These are phyloP conservation scores for Dimocarpus longan DNA, from an alignment of 345 rosid species.

Conservation along the genomic window DNA sequence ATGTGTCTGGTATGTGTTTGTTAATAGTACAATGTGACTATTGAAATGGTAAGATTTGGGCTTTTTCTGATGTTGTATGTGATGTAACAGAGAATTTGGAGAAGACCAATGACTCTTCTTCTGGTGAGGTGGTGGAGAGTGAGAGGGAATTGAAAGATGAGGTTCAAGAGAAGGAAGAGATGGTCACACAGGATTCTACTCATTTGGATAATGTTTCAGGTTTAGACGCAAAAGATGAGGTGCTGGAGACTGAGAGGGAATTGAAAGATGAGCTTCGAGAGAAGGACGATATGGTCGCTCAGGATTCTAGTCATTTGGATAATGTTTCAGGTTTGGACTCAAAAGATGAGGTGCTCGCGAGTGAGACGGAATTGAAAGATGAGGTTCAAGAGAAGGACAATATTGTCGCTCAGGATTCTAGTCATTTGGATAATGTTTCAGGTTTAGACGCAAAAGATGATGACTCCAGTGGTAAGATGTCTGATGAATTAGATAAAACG, in stretches of 20 bases:
- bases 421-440: conserved; percentile 13
- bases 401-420: neutral
- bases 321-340: too few species aligned
- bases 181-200: neutral
- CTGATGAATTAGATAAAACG: conserved; percentile 25
- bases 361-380: conserved; percentile 27
- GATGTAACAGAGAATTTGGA: conserved; percentile 19
- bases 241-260: too few species aligned
- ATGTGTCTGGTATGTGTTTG: conserved; percentile 39
- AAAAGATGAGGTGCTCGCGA: conserved; percentile 20
- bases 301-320: too few species aligned
- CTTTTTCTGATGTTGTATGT: conserved; percentile 7
- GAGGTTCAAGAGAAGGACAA: conserved; percentile 20
- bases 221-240: conserved; percentile 21
- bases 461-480: conserved; percentile 16
- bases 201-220: conserved; percentile 18
- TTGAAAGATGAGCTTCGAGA: too few species aligned
- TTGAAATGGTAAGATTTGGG: neutral
- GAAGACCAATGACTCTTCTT: conserved; percentile 16
- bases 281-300: too few species aligned
- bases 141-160: conserved; percentile 28
- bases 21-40: neutral
- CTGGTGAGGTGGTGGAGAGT: conserved; percentile 29
- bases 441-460: conserved; percentile 25
- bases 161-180: conserved; percentile 16